These are phyloP conservation scores for Fusarium sp. DNA, from an alignment of 2,329 filamentous ascomycete species.

Conservation along the genomic window DNA sequence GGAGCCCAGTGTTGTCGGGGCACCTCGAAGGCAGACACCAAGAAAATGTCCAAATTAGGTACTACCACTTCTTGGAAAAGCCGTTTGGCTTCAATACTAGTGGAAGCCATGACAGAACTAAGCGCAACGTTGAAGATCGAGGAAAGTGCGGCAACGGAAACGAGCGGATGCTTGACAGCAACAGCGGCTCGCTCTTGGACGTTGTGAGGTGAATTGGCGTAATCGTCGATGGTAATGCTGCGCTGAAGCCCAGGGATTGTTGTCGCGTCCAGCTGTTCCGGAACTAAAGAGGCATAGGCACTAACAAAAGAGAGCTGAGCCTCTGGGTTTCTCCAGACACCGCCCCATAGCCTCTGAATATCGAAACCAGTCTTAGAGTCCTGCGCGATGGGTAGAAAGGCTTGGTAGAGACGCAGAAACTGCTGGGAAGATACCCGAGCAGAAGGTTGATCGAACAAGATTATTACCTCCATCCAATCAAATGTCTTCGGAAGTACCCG, in stretches of 20 bases:
- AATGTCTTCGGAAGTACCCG: constrained; percentile 72
- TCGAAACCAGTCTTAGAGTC: constrained; percentile 69
- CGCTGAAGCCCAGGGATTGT: constrained; percentile 84
- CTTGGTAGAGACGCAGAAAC: constrained; percentile 83
- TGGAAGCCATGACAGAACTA: constrained; percentile 69
- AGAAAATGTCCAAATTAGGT: constrained; percentile 81
- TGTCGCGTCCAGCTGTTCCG: constrained; percentile 82
- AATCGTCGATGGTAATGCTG: constrained; percentile 75
- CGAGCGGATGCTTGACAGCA: constrained; percentile 85
- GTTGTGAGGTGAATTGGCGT: constrained; percentile 60
- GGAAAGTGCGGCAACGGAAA: constrained; percentile 85
- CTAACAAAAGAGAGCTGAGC: constrained; percentile 94
- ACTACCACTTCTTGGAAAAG: constrained; percentile 75
- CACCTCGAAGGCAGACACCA: constrained; percentile 81
- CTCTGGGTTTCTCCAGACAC: constrained; percentile 85
- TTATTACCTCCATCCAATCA: constrained; percentile 77
- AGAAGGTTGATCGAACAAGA: constrained; percentile 82
- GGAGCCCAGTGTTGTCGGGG: constrained; percentile 78
- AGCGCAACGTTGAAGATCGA: constrained; percentile 74
- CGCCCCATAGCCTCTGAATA: constrained; percentile 91
- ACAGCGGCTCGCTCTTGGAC: constrained; percentile 64
- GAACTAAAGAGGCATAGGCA: constrained; percentile 81
- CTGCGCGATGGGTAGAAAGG: constrained; percentile 77
- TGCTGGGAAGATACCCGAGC: constrained; percentile 81
- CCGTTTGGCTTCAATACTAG: constrained; percentile 71